Base-by-base conservation (phyloP, 371 early-diverging fungal species). In the Encephalitozoon hellem region DNA sequence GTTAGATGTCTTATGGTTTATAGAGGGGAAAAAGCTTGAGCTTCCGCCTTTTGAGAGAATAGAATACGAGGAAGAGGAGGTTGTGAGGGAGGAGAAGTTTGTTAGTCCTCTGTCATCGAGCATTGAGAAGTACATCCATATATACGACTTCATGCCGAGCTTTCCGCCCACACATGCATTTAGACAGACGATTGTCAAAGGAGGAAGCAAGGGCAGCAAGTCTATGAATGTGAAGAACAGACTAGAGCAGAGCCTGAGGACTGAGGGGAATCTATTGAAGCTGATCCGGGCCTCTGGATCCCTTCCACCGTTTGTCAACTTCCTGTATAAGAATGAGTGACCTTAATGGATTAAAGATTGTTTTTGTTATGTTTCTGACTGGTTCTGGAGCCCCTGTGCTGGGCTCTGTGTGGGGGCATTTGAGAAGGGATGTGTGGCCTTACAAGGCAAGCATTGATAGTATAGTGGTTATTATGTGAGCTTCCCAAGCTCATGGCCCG, bases 161-260 rank as follows among this genome's bases (percentile, higher is more conserved):
- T 82, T 83, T 67, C 85, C 85, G 11, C 80, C 85, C 21, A 73
- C 67, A 28, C 85, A 85, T 70, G 83, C 85, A 4, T 85, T 82
- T 64, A 80, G 81, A 53, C 68, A 74, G 18, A 83, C 83, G 25
- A 34, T 65, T 34, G 39, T 75, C 25, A 82, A 82, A 67, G 49
- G 69, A 49, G 65, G 69, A 12, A 69, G 63, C 30, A 67, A 64
- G 6, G 67, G 78, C 38, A 71, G 77, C 26, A 69, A 74, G 66
- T 69, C 82, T 3, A 42, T 68, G 45, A 74, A 80, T 49, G 82
- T 83, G 28, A 78, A 83, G 49, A 64, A 77, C 32, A 66, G 85
- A 32, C 55, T 83, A 26, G 83, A 84, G 45, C 85, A 84, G 67
- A 84, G 75, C 30, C 66, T 77, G 9, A 74, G 75, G 43, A 67